Conservation (phyloP, 1,284 basidiomycete species). For the Cutaneotrichosporon mucoides region DNA sequence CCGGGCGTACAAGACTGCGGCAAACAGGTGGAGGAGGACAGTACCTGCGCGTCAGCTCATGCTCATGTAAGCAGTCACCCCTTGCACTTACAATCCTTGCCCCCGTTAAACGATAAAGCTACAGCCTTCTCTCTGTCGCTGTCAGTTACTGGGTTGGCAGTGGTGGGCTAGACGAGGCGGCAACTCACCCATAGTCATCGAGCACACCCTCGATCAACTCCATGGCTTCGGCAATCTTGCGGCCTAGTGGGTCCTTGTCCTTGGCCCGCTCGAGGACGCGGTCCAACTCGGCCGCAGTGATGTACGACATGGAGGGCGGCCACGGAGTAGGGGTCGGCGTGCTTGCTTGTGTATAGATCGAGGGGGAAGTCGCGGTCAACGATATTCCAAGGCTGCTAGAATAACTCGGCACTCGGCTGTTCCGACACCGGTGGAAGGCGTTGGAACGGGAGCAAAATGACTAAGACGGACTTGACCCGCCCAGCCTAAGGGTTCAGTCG, state of each 20-base stretch:
- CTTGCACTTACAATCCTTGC: constrained; percentile 80
- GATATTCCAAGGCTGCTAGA: too few relatives aligned
- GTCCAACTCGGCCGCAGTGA: constrained; percentile 21
- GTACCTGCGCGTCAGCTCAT: constrained; percentile 62
- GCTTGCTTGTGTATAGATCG: too few relatives aligned
- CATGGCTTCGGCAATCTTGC: constrained; percentile 67
- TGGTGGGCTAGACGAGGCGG: too few relatives aligned
- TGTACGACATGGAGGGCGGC: constrained; percentile 5
- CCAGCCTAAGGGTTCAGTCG: too few relatives aligned
- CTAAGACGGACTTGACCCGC: too few relatives aligned
- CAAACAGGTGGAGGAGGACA: constrained; percentile 85
- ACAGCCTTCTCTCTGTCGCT: constrained; percentile 54
- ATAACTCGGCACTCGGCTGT: not conserved
- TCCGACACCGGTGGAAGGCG: not conserved
- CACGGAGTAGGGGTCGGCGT: too few relatives aligned
- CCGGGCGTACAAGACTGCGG: constrained; percentile 58
- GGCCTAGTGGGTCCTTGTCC: constrained; percentile 45
- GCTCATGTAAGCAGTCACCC: not conserved
- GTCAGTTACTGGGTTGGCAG: too few relatives aligned
- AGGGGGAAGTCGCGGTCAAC: too few relatives aligned
- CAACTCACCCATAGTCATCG: constrained; percentile 47
- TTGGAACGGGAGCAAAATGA: not conserved
- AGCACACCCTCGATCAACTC: constrained; percentile 71
- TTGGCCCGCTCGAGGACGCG: constrained; percentile 33
- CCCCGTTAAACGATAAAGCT: constrained; percentile 93